A percentile compares a stretch with the other conserved stretches of the same genome.
phyloP scores from a whole-genome alignment of 257 asterid genomes.

The Solanum piurae region DNA sequence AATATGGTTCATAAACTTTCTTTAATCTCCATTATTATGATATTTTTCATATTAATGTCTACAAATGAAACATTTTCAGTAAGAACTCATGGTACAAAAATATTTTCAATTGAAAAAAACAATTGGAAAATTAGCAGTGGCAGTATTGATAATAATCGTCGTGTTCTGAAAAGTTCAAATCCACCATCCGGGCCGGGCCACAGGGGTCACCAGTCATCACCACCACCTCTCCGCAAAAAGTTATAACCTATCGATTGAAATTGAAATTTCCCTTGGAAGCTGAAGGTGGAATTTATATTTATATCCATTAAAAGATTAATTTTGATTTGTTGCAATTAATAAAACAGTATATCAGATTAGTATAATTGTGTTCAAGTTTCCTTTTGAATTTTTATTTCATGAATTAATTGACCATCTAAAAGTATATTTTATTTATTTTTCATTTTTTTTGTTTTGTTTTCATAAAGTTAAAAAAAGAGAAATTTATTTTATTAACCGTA shows the following conservation, averaged over 20 bases:
- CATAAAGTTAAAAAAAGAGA: background rate
- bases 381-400: background rate
- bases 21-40: background rate
- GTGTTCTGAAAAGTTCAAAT: background rate
- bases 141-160: background rate
- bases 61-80: background rate
- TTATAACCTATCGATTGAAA: background rate
- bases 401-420: background rate
- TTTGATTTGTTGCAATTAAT: background rate
- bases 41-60: background rate
- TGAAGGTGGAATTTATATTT: background rate
- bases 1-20: background rate
- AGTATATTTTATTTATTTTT: background rate
- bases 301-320: background rate
- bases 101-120: background rate
- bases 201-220: background rate
- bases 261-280: background rate
- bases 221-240: background rate
- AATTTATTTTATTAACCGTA: background rate
- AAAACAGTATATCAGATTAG: background rate
- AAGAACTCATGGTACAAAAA: background rate
- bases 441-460: background rate
- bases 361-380: background rate
- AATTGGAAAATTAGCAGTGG: background rate
- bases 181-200: background rate